Conservation (phyloP, 768 basidiomycete species). For the Mycena polygramma region DNA sequence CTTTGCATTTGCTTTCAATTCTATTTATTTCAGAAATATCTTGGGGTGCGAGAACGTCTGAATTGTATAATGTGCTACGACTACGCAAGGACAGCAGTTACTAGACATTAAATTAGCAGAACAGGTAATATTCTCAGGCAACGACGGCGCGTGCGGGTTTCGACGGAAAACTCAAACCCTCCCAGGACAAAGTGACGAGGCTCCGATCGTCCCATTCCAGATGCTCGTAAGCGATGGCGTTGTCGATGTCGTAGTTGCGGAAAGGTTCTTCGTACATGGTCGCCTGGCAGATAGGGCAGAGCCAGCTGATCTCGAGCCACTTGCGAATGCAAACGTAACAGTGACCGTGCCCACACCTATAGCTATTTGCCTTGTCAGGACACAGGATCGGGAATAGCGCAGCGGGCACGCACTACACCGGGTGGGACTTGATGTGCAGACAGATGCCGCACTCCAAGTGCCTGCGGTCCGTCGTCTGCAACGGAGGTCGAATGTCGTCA, state of each 20-base stretch:
- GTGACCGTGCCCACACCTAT: neutral
- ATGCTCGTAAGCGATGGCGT: neutral
- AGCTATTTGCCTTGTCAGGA: neutral
- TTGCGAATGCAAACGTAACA: constrained; percentile 2
- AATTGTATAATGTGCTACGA: too few relatives aligned
- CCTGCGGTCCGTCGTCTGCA: neutral
- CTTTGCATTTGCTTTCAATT: too few relatives aligned
- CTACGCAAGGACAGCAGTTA: too few relatives aligned
- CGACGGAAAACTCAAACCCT: neutral
- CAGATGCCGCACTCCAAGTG: neutral
- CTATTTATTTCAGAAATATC: too few relatives aligned
- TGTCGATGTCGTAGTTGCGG: neutral
- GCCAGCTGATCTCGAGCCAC: neutral
- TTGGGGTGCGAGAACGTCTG: too few relatives aligned
- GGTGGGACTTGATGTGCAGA: constrained; percentile 9
- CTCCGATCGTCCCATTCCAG: neutral
- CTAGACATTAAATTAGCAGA: too few relatives aligned
- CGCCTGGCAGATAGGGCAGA: neutral
- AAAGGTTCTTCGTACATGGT: neutral
- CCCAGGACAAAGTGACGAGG: neutral
- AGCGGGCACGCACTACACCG: neutral
- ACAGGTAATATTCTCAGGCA: too few relatives aligned
- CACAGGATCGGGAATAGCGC: too few relatives aligned
- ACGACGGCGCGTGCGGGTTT: too few relatives aligned
- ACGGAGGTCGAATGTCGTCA: neutral